Base-by-base conservation (phyloP, 805 yeast genomes). In the Tanozyma kutaoensis region DNA sequence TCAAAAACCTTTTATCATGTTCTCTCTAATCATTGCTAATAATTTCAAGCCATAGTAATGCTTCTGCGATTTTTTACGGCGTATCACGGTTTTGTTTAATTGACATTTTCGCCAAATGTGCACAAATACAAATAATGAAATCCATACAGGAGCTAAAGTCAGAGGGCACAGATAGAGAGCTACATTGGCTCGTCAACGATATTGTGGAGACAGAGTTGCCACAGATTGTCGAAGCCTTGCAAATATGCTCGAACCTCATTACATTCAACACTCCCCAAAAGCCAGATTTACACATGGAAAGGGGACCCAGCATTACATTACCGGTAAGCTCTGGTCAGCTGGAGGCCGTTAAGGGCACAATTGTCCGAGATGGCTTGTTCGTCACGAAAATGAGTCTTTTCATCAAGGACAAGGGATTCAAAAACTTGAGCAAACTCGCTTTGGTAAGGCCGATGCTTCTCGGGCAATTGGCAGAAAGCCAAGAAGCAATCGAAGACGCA, bases 321-420 rank as follows among this genome's bases (percentile, higher is more conserved):
- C 22, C 22, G n/a, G 22, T 14, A 7, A 26, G 27, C 3, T 9
- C 12, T 12, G 19, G 31, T 27, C 14, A 31, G 5, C 12, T 20
- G n/a, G 5, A 6, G 22, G n/a, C 12, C 3, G 47, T 76, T 11
- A 73, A 74, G 33, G 88, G 88, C 0, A 58, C 71, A 1, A 45
- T 76, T 0, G 66, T 69, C 0, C 46, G 86, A 27, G 62, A 58
- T 28, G 74, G 76, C 5, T 59, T 65, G 9, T 62, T 62, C 33
- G 53, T 77, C 4, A 55, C 65, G 1, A 66, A 66, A 17, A 44
- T 76, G 33, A 61, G 59, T 28, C 62, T 50, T 30, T 40, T 39
- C 27, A 44, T 65, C 28, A 61, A 55, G 36, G 69, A 60, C 39
- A 64, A 51, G 29, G 48, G 43, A 31, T 52, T 55, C 34, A 58